Evolutionary conservation across 371 early-diverging fungal genomes (phyloP), one percentile per base, ranked within the genome.

Genomic region (Apophysomyces sp.): DNA sequence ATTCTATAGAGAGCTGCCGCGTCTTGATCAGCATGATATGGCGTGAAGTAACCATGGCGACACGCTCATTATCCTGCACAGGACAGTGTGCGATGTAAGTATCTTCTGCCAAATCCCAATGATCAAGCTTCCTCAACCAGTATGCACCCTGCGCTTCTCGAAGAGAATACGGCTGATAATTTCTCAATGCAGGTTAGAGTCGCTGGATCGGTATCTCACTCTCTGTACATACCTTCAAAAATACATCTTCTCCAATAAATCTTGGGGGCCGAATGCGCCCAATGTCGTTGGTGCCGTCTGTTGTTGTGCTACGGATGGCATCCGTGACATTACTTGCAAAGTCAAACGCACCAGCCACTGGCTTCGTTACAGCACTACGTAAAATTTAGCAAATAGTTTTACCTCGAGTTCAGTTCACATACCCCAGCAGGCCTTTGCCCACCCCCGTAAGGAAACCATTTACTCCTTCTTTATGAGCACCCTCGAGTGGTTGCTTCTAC

Each of bases 301-400:
- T 93, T 0, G 71, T 37, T 13, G 69, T 62, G 30, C 75, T 67
- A 32, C 66, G 57, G 9, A 73, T 68, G 34, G 79, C 83, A 75
- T 94, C 95, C 13, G 94, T 87, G 1, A 98, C 92, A 71, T 92
- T 93, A 15, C 91, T 92, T 0, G 96, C 94, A 28, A 97, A 78
- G 64, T 98, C 98, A 68, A 96, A 88, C 21, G 95, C 88, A 4
- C 98, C 98, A 7, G 96, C 91, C 12, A 94, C 81, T 0, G 98
- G 98, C 68, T 98, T 98, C 8, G 96, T 92, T 12, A 96, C 94
- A 4, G 84, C 92, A 4, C 87, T 86, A 67, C 28, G 16, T 44
- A 4, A n/a, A 21, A 24, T 44, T n/a, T 37, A 56, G 18, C 9
- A 31, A 15, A 21, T 21, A n/a, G 26, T 3, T 15, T 36, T 21